Conservation (phyloP, 352 stramenopile genomes). For the Poterioochromonas sp. region DNA sequence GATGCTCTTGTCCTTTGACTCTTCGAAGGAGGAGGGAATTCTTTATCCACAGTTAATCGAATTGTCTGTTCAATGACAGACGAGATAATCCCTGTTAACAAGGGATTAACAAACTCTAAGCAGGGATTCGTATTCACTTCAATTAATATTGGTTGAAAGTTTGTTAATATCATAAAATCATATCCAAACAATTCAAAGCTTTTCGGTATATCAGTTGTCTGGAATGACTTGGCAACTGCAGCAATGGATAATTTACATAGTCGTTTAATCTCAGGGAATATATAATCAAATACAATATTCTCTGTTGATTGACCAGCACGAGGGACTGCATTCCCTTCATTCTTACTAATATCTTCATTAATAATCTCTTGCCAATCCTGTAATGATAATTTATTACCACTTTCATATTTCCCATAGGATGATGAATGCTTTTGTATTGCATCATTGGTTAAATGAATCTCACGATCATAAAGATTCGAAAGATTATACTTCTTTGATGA, state of each 20-base stretch:
- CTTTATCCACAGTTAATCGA: background rate
- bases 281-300: background rate
- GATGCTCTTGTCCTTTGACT: background rate
- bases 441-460: constrained; percentile 26
- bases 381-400: background rate
- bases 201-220: background rate
- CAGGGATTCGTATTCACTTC: constrained; percentile 33
- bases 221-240: background rate
- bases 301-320: background rate
- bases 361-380: background rate
- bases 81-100: constrained; percentile 3
- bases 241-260: background rate
- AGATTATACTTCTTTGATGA: background rate
- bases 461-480: background rate
- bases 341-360: no score
- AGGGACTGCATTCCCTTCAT: background rate
- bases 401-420: constrained; percentile 6
- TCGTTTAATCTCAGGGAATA: constrained; percentile 26
- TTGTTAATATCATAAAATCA: constrained; percentile 18
- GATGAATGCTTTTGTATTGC: constrained; percentile 4
- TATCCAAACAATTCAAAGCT: constrained; percentile 26
- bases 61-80: background rate
- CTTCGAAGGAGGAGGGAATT: background rate
- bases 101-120: constrained; percentile 18
- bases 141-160: constrained; percentile 16